Base-by-base conservation (phyloP, 2,329 filamentous ascomycete genomes). In the Paraconiothyrium sp. region DNA sequence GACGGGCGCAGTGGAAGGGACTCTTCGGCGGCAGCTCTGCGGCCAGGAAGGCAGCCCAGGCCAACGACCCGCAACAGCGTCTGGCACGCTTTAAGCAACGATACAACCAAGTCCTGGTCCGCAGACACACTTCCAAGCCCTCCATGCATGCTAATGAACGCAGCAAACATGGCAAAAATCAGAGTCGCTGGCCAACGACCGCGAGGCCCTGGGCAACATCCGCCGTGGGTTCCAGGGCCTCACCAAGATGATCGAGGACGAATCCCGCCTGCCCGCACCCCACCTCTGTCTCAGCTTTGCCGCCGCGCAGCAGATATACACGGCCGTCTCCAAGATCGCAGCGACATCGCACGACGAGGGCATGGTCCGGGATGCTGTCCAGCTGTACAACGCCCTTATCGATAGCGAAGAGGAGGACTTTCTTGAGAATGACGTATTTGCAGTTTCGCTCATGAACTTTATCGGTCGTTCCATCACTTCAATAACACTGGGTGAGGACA, bases 351-450 rank as follows among this genome's bases (percentile, higher is more conserved):
- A 92, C 76, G 92, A 97, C 78, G 91, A 96, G 71, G 90, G 88
- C 74, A 90, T 97, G 73, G 90, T 98, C 69, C 89, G 90, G 67
- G 92, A 94, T 73, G 91, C 92, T 30, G 91, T 97, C 41, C 84
- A 90, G 44, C 89, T 97, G 75, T 97, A 97, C 79, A 93, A 92
- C 60, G 93, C 93, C 16, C 85, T 99, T 65, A 92, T 98, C 72
- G 95, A 99, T 80, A 95, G 93, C 77, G 95, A 98, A 78, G 94
- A 97, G 80, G 95, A 97, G 76, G 93, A 93, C 39, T 96, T 98
- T 73, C 88, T 97, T 51, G 92, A 96, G 74, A 96, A 92, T 73
- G 87, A 90, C 35, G 85, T 88, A 58, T 99, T 99, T 76, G 93
- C 95, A 2, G 88, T 90, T 60, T 94, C 92, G 72, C 80, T 99